Evolutionary conservation across 345 rosid genomes (phyloP).

Genomic region (Noccaea bulbosa): DNA sequence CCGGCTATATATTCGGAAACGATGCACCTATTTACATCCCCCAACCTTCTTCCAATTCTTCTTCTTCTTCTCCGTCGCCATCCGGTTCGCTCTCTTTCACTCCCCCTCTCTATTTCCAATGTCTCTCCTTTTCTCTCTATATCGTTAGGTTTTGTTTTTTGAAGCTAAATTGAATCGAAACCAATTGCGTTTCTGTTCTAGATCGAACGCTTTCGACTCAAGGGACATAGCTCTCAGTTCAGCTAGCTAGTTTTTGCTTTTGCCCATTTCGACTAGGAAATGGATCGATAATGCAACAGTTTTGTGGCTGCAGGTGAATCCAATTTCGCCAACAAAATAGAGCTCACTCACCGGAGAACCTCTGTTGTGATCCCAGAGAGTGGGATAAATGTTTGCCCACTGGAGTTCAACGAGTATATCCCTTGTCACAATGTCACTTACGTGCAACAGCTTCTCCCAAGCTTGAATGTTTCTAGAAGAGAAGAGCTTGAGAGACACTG

Average conservation of each 20-base stretch:
- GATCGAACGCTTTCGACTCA: background rate
- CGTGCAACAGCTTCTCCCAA: conserved; percentile 60
- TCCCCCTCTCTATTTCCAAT: conserved; percentile 30
- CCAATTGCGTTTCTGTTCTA: background rate
- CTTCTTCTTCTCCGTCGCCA: conserved; percentile 39
- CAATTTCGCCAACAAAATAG: conserved; percentile 56
- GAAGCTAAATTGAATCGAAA: conserved; percentile 6
- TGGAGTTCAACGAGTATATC: conserved; percentile 76
- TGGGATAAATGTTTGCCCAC: conserved; percentile 77
- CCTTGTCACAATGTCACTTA: conserved; percentile 86
- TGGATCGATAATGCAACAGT: conserved; percentile 21
- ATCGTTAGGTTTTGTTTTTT: conserved; percentile 5
- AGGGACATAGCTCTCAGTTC: background rate
- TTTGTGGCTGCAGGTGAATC: conserved; percentile 51
- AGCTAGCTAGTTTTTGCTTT: conserved; percentile 14
- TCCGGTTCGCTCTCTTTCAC: conserved; percentile 45
- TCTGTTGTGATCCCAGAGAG: conserved; percentile 60
- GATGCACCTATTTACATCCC: conserved; percentile 61
- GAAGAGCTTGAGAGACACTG: conserved; percentile 99
- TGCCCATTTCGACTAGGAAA: background rate
- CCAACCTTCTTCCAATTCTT: conserved; percentile 36
- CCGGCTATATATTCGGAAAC: conserved; percentile 80
- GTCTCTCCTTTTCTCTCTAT: conserved; percentile 25
- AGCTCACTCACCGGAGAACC: conserved; percentile 56
- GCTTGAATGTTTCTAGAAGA: conserved; percentile 68